These are phyloP conservation scores for Talaromyces sp. DNA, from an alignment of 2,329 filamentous ascomycete genomes.

Conservation along the genomic window DNA sequence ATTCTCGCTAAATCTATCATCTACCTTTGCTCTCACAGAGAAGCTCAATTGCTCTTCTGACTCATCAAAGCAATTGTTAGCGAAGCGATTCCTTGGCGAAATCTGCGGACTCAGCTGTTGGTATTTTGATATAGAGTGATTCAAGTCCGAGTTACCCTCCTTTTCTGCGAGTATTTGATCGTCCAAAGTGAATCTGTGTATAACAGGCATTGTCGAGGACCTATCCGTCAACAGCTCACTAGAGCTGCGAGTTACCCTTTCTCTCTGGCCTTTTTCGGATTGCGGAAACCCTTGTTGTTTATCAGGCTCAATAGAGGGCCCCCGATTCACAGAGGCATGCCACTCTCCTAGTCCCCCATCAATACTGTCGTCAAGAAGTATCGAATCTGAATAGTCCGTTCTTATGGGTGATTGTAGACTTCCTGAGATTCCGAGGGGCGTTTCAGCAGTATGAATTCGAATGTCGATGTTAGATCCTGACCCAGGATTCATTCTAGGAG, in stretches of 20 bases:
- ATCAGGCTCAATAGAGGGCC: neutral
- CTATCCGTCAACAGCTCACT: neutral
- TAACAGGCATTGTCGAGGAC: neutral
- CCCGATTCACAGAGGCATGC: neutral
- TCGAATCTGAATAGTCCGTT: neutral
- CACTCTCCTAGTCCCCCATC: neutral
- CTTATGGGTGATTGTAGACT: conserved; percentile 1
- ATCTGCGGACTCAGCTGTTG: neutral
- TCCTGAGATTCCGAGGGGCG: neutral
- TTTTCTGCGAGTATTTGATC: conserved; percentile 22
- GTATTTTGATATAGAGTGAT: neutral
- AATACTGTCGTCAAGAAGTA: neutral
- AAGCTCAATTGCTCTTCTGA: neutral
- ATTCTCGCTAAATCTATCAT: neutral
- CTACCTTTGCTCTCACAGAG: neutral
- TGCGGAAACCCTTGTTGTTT: neutral
- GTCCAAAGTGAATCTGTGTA: conserved; percentile 22
- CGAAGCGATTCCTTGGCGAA: neutral
- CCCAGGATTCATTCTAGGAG: neutral
- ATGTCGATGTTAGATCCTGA: neutral
- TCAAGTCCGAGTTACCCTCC: neutral
- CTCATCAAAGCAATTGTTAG: neutral
- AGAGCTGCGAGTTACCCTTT: neutral
- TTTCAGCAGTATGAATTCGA: neutral
- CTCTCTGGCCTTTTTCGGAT: neutral